Evolutionary conservation across 148 eudicot species (phyloP).

Genomic region (Vaccinium vitisidaea): DNA sequence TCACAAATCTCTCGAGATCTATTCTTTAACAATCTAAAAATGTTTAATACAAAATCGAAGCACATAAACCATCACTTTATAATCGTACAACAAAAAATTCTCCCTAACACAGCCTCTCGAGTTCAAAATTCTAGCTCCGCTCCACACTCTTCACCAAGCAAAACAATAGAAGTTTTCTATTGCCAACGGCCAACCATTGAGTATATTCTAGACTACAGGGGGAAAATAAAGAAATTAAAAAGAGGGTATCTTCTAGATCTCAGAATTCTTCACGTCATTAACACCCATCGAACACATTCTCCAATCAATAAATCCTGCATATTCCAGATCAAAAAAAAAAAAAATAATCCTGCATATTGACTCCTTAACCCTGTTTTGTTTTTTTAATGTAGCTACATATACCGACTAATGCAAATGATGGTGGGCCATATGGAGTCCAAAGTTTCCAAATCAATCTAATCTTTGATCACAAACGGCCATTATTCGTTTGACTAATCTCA

Average conservation of each 20-base stretch:
- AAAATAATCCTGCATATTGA: constrained; percentile 1
- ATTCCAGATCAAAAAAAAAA: too few species aligned
- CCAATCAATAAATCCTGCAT: constrained; percentile 11
- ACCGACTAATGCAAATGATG: constrained; percentile 2
- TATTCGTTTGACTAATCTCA: constrained; percentile 1
- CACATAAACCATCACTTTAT: not conserved
- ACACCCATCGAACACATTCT: not conserved
- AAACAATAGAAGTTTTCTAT: not conserved
- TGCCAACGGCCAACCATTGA: constrained; percentile 10
- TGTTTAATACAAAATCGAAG: not conserved
- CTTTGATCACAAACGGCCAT: not conserved
- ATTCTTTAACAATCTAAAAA: not conserved
- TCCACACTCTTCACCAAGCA: not conserved
- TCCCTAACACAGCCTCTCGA: not conserved
- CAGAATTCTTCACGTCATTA: not conserved
- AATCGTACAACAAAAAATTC: not conserved
- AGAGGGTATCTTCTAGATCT: not conserved
- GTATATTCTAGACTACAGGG: not conserved
- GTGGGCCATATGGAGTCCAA: constrained; percentile 11
- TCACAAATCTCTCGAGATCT: not conserved
- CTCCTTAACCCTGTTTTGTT: not conserved
- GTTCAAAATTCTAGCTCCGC: not conserved
- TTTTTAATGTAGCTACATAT: not conserved
- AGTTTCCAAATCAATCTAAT: not conserved
- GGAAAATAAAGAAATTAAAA: not conserved